These are phyloP conservation scores for Kodamaea arcana DNA, from an alignment of 1,139 yeast species.

Conservation along the genomic window DNA sequence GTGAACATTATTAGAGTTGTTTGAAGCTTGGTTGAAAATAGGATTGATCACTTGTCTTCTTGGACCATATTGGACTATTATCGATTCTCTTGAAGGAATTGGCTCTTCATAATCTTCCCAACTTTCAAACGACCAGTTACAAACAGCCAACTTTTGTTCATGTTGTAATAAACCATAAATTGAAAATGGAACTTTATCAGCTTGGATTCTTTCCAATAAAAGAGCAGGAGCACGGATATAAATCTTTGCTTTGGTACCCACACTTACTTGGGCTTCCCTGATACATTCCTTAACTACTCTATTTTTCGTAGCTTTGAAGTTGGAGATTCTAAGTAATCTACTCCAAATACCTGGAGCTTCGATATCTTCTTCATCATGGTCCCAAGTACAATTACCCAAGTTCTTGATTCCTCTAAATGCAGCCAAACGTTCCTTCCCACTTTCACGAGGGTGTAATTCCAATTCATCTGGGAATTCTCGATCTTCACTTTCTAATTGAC, in stretches of 20 bases:
- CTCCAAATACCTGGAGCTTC: slow-evolving; percentile 78
- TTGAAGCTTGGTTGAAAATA: slow-evolving; percentile 73
- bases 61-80: slow-evolving; percentile 90
- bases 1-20: slow-evolving; percentile 79
- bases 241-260: slow-evolving; percentile 65
- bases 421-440: slow-evolving; percentile 68
- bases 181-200: slow-evolving; percentile 47
- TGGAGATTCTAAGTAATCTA: slow-evolving; percentile 67
- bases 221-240: slow-evolving; percentile 58
- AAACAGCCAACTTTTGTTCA: slow-evolving; percentile 82
- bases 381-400: slow-evolving; percentile 80
- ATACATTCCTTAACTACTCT: slow-evolving; percentile 60
- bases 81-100: slow-evolving; percentile 70
- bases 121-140: slow-evolving; percentile 75
- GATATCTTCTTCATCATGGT: slow-evolving; percentile 74
- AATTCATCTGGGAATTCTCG: slow-evolving; percentile 94
- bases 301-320: slow-evolving; percentile 75
- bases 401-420: slow-evolving; percentile 87
- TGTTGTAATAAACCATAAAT: slow-evolving; percentile 74
- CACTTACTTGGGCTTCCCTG: slow-evolving; percentile 53
- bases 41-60: slow-evolving; percentile 87
- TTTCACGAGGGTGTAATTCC: slow-evolving; percentile 71
- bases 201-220: slow-evolving; percentile 41
- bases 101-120: slow-evolving; percentile 90
- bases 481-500: slow-evolving; percentile 74